Conservation (phyloP, 441 rosid genomes). For the Caryocar brasiliense region DNA sequence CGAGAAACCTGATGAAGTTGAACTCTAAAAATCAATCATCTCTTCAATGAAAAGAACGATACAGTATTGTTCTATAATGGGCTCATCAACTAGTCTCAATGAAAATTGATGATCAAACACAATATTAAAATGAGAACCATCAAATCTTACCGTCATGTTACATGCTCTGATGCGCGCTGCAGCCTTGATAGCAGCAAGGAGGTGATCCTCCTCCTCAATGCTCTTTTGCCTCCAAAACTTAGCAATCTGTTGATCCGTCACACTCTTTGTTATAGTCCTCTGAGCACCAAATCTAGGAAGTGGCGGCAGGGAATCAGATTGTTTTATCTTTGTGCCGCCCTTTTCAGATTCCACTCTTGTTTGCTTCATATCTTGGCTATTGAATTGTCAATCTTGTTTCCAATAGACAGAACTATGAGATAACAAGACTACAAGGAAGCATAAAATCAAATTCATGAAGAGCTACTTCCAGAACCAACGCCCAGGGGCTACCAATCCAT, state of each 20-base stretch:
- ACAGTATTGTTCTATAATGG: too few relatives aligned
- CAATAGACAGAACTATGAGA: not conserved
- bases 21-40: not conserved
- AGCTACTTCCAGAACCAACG: slow-evolving; percentile 20
- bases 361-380: slow-evolving; percentile 29
- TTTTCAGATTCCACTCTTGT: slow-evolving; percentile 19
- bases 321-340: slow-evolving; percentile 14
- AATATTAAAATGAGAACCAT: not conserved
- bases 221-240: slow-evolving; percentile 70
- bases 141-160: slow-evolving; percentile 46
- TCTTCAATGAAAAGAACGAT: too few relatives aligned
- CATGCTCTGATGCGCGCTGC: slow-evolving; percentile 67
- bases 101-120: not conserved
- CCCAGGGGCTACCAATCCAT: slow-evolving; percentile 32
- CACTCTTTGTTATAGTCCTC: slow-evolving; percentile 30
- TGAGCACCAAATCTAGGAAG: slow-evolving; percentile 33
- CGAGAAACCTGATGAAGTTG: not conserved
- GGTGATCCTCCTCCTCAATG: slow-evolving; percentile 67
- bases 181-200: slow-evolving; percentile 65
- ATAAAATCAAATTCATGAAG: not conserved
- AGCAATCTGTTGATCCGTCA: slow-evolving; percentile 70
- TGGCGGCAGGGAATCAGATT: slow-evolving; percentile 20
- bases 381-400: not conserved
- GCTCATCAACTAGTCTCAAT: too few relatives aligned
- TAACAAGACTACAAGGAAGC: slow-evolving; percentile 1